Percentiles rank a stretch among this genome's conserved stretches.
Evolutionary conservation across 148 eudicot genomes (phyloP).

Genomic region (Polygonum maritimum): DNA sequence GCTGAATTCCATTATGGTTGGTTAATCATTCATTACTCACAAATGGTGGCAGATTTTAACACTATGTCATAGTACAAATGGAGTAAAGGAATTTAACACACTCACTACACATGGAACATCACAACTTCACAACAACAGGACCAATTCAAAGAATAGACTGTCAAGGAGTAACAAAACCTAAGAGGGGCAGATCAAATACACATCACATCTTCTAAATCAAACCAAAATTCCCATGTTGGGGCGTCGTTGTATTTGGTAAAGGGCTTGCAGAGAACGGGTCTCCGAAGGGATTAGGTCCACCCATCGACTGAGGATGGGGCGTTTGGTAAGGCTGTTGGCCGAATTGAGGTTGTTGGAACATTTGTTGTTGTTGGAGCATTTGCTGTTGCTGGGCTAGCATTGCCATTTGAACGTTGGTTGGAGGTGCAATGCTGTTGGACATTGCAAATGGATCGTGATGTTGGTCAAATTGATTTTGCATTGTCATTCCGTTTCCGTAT

Average conservation of each 20-base stretch:
- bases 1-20: neutral
- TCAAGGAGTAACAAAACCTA: neutral
- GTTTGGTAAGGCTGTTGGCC: slow-evolving; percentile 38
- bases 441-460: slow-evolving; percentile 52
- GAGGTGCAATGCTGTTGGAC: slow-evolving; percentile 56
- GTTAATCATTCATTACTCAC: neutral
- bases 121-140: neutral
- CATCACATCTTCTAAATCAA: slow-evolving; percentile 32
- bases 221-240: slow-evolving; percentile 48
- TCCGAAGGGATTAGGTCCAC: slow-evolving; percentile 63
- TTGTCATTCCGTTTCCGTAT: slow-evolving; percentile 31
- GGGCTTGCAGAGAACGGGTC: slow-evolving; percentile 41
- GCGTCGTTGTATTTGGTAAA: slow-evolving; percentile 28
- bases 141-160: neutral
- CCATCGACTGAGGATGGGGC: slow-evolving; percentile 29
- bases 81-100: neutral
- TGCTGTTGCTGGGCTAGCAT: slow-evolving; percentile 55
- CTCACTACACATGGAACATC: neutral
- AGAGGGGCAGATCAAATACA: neutral
- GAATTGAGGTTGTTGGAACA: slow-evolving; percentile 28
- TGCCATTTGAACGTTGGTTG: slow-evolving; percentile 78
- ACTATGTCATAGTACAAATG: neutral
- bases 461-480: slow-evolving; percentile 43
- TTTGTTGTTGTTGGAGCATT: slow-evolving; percentile 28
- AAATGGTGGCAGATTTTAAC: neutral